Evolutionary conservation across 768 basidiomycete species (phyloP).

Genomic region (Leccinum variicolor): DNA sequence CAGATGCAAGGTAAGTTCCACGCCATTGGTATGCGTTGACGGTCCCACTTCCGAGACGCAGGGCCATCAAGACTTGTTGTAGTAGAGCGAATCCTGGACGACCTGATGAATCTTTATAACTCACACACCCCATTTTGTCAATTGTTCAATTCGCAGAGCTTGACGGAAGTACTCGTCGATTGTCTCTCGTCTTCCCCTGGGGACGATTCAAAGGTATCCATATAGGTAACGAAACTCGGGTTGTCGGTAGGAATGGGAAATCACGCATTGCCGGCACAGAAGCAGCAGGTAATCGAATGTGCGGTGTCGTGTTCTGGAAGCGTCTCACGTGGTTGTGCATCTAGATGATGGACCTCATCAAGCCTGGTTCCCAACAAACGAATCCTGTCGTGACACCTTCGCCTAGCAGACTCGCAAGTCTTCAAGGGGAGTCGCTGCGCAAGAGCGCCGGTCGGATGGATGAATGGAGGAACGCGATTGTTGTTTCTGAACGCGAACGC

Average conservation of each 20-base stretch:
- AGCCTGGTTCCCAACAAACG: constrained; percentile 23
- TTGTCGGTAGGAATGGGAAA: constrained; percentile 65
- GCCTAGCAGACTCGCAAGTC: constrained; percentile 15
- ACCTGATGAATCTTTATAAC: constrained; percentile 65
- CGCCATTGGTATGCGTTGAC: neutral
- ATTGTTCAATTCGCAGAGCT: constrained; percentile 68
- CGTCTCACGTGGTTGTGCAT: neutral
- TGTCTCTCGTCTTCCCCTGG: constrained; percentile 49
- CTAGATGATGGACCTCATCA: constrained; percentile 59
- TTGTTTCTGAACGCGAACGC: constrained; percentile 66
- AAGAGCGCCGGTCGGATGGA: constrained; percentile 61
- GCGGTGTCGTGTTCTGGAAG: neutral
- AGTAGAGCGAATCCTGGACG: constrained; percentile 47
- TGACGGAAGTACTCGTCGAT: constrained; percentile 63
- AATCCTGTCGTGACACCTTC: neutral
- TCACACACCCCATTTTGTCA: constrained; percentile 65
- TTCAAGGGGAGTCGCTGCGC: constrained; percentile 42
- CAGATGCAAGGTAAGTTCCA: constrained; percentile 12
- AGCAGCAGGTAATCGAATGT: constrained; percentile 54
- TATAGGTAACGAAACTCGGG: constrained; percentile 70
- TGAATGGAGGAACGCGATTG: constrained; percentile 72
- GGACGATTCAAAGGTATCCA: constrained; percentile 37
- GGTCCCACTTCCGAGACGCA: constrained; percentile 3
- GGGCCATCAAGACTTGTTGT: constrained; percentile 21
- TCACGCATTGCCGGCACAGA: constrained; percentile 57